These are phyloP conservation scores for Tephrocybe sp. DNA, from an alignment of 768 basidiomycete species.

Conservation along the genomic window DNA sequence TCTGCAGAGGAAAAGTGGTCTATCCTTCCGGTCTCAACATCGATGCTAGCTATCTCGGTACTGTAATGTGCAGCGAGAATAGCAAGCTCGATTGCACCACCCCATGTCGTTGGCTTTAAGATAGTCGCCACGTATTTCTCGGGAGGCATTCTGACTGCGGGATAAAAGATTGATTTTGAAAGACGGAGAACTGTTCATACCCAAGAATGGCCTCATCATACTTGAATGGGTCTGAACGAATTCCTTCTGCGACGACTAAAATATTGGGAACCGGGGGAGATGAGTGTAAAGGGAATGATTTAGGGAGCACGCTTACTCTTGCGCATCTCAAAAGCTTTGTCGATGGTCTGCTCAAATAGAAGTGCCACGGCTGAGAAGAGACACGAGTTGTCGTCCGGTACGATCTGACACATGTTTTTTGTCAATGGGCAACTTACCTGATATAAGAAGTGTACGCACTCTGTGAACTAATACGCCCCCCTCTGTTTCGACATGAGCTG, in stretches of 20 bases:
- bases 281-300: neutral
- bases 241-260: slow-evolving; percentile 81
- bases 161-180: neutral
- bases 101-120: slow-evolving; percentile 80
- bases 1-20: slow-evolving; percentile 72
- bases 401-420: slow-evolving; percentile 32
- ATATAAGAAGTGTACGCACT: slow-evolving; percentile 32
- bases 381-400: slow-evolving; percentile 98
- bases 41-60: slow-evolving; percentile 86
- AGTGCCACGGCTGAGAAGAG: slow-evolving; percentile 86
- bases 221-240: slow-evolving; percentile 62
- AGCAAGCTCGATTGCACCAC: slow-evolving; percentile 91
- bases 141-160: slow-evolving; percentile 43
- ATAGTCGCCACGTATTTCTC: slow-evolving; percentile 80
- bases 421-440: neutral
- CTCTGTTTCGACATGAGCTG: slow-evolving; percentile 58
- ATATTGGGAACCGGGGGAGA: neutral
- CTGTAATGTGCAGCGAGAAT: slow-evolving; percentile 80
- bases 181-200: slow-evolving; percentile 35
- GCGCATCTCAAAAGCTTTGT: slow-evolving; percentile 68
- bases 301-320: slow-evolving; percentile 50
- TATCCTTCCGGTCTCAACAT: slow-evolving; percentile 89
- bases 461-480: slow-evolving; percentile 73
- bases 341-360: slow-evolving; percentile 79
- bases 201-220: slow-evolving; percentile 89